These are phyloP conservation scores for Pichia rugopelliculosa DNA, from an alignment of 805 yeast genomes.

Conservation along the genomic window DNA sequence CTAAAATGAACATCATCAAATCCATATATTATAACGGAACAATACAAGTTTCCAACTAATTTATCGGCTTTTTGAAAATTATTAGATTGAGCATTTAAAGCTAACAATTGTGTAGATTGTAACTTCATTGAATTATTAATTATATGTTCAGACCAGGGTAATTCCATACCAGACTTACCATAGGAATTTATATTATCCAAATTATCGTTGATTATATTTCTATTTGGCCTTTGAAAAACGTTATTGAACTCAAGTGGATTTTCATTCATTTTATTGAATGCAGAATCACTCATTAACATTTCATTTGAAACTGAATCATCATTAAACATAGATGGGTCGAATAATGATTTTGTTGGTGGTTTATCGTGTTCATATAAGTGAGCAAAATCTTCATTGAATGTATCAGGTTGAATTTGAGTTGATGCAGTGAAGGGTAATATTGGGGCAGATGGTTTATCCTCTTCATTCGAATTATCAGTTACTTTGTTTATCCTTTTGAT, in stretches of 20 bases:
- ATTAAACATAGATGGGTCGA: conserved; percentile 38
- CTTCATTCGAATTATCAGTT: conserved; percentile 25
- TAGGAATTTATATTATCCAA: not conserved
- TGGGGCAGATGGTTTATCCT: conserved; percentile 17
- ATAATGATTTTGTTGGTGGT: conserved; percentile 45
- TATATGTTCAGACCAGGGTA: conserved; percentile 1
- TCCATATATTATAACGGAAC: conserved; percentile 80
- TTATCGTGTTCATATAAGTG: conserved; percentile 26
- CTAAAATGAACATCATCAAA: conserved; percentile 72
- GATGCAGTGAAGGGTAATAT: conserved; percentile 19
- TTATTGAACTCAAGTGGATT: conserved; percentile 39
- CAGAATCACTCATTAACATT: conserved; percentile 21
- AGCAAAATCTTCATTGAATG: conserved; percentile 14
- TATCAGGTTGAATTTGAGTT: conserved; percentile 16
- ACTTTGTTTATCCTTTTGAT: conserved; percentile 34
- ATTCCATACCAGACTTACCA: not conserved
- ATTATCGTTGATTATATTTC: conserved; percentile 11
- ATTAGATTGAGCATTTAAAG: not conserved
- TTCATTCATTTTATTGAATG: conserved; percentile 30
- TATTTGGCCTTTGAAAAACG: conserved; percentile 34
- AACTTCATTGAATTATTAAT: not conserved
- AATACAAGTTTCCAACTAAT: conserved; percentile 30
- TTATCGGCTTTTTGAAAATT: not conserved
- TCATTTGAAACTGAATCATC: conserved; percentile 30
- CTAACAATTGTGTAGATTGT: not conserved